Evolutionary conservation across 768 basidiomycete genomes (phyloP), one percentile per base, ranked within the genome.

Genomic region (Lyophyllum semitale): DNA sequence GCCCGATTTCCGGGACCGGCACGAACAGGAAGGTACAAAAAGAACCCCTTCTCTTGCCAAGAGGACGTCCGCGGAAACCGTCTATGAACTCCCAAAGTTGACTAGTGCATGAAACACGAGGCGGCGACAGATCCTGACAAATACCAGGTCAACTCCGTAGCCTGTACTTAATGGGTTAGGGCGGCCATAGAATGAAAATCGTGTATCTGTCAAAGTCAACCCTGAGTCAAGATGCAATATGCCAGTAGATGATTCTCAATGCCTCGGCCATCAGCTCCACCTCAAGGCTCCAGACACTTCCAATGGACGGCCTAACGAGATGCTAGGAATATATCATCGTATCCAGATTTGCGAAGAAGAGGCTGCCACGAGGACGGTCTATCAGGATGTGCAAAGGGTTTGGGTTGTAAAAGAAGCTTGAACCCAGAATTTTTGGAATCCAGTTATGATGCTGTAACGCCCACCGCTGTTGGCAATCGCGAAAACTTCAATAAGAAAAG

Each of bases 61-160:
- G 67, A 52, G 64, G 69, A 76, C 73, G 73, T 71, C 76, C 74
- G 76, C 75, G 74, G 75, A 67, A 64, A 66, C 71, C 63, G 68
- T 68, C 58, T 58, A 63, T 61, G 59, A 53, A 63, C 55, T 61
- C 59, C 63, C 61, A 58, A 48, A 66, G 62, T 51, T 38, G 53
- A 62, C 47, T 56, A 58, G 51, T 54, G 42, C 51, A 57, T 61
- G 62, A 49, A 62, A 65, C 73, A 76, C 68, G 72, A 73, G 73
- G 72, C 63, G 59, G 67, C 69, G 66, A 74, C 72, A 68, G 71
- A 72, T 49, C 27, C 47, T 49, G 49, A 46, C 54, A 37, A 45
- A 66, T 46, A 71, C 71, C 65, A 59, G 62, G 60, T 43, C 37
- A 51, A 42, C 54, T 53, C 57, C 54, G 48, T 46, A 48, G 43